Base-by-base conservation (phyloP, 2,329 filamentous ascomycete genomes). In the Cercospora zeina region DNA sequence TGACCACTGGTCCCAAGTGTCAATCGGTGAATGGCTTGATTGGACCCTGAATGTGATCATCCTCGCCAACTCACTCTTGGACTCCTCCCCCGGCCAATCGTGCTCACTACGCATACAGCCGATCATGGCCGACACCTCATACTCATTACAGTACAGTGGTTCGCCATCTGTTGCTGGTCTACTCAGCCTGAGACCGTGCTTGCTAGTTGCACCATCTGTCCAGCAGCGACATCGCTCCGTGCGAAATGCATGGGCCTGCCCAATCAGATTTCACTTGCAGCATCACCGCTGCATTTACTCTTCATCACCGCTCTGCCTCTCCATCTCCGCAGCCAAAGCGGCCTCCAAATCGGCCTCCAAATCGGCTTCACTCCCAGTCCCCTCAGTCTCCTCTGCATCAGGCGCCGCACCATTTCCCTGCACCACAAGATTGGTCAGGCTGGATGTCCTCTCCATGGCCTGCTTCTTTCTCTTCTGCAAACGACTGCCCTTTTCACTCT, bases 321-420 rank as follows among this genome's bases (percentile, higher is more conserved):
- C 76, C 69, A 81, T 72, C 65, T 79, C 81, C 3, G 76, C 79
- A 63, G 77, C 77, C 62, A 81, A 66, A 59, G 78, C 78, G n/a
- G 84, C 83, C 73, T 87, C 87, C 54, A 88, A 74, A 68, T 87
- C 78, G n/a, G 84, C 83, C 73, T 87, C 87, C 54, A 88, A 75
- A 68, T 87, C 83, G 30, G 69, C 82, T 31, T 72, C 77, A 24
- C 76, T 77, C 2, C 72, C 76, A 16, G 16, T 68, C 65, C 9
- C 69, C 67, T 24, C 61, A 57, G 13, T 75, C 73, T 13, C 76
- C n/a, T 77, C 77, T 27, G 42, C 54, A 10, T 47, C 56, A 61
- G 62, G 54, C 9, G 62, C 59, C 14, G 55, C 37, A 6, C 42
- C 59, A 58, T 64, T 54, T 8, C 53, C 53, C 36, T 57, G 58